Conservation (phyloP, 805 yeast genomes). For the Teunomyces stri region DNA sequence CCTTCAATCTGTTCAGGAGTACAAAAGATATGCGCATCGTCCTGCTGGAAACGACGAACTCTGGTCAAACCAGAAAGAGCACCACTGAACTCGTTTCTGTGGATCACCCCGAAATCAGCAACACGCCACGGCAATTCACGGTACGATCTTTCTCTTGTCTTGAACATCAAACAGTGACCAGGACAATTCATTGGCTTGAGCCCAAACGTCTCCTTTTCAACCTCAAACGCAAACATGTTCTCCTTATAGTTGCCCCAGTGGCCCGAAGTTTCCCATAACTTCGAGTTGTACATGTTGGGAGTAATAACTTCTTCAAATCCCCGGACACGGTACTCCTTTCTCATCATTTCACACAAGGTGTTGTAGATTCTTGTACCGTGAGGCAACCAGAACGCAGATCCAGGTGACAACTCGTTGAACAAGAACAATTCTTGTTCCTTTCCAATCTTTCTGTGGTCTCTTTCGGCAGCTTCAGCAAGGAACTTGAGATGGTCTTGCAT, state of each 20-base stretch:
- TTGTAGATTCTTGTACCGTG: slow-evolving; percentile 98
- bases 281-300: slow-evolving; percentile 97
- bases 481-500: slow-evolving; percentile 95
- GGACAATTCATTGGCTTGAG: slow-evolving; percentile 94
- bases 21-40: slow-evolving; percentile 98
- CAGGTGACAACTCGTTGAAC: slow-evolving; percentile 97
- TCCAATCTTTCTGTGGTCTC: slow-evolving; percentile 97
- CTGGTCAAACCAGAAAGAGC: slow-evolving; percentile 89
- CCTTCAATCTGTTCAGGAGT: slow-evolving; percentile 83
- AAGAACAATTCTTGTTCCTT: slow-evolving; percentile 92
- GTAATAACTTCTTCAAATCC: slow-evolving; percentile 98
- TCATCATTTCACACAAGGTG: slow-evolving; percentile 73
- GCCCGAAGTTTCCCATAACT: slow-evolving; percentile 98
- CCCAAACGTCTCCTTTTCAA: slow-evolving; percentile 93
- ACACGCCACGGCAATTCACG: slow-evolving; percentile 98
- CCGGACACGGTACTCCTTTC: slow-evolving; percentile 83
- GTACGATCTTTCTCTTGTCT: slow-evolving; percentile 90
- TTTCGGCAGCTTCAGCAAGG: slow-evolving; percentile 90
- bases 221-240: slow-evolving; percentile 95
- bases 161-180: slow-evolving; percentile 91
- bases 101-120: slow-evolving; percentile 96
- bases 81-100: slow-evolving; percentile 95
- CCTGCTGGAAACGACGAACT: slow-evolving; percentile 98
- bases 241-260: slow-evolving; percentile 98
- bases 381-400: slow-evolving; percentile 98